Evolutionary conservation across 225 moss, liverwort and hornwort species (phyloP), one percentile per base, ranked within the genome.

Genomic region (Polytrichum formosum): DNA sequence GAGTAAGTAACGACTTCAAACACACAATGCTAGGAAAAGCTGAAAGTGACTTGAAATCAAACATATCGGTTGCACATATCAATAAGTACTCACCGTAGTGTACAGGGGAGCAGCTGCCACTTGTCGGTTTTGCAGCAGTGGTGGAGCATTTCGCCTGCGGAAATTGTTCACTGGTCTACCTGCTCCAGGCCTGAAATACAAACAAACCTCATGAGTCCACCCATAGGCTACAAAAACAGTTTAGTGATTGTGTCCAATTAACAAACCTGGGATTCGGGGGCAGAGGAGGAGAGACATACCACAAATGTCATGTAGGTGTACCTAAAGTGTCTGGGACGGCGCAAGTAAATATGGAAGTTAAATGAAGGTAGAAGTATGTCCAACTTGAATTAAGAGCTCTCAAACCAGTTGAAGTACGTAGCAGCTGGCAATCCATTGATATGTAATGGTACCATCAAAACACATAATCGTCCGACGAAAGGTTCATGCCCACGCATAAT

Each of bases 261-360:
- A 78, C 87, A 77, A 84, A 70, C 79, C 87, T 67, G 70, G 72
- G 77, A 68, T 61, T 13, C 13, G 46, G 46, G 13, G 70, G 62
- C 76, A 67, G 75, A 84, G 82, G 73, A 68, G 61, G 73, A 69
- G 77, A 74, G 73, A 88, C 88, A 84, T 88, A 88, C 84, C 88
- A 88, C 77, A 80, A 55, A 67, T 77, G 75, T 69, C 77, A 77
- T 62, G 21, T 54, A 64, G 75, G 6, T 20, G 64, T 71, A 79
- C 88, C 79, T 71, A 81, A 79, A 82, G 81, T 82, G 79, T 84
- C 84, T 84, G 83, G 61, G 79, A 75, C 59, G 71, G 77, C 77
- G 72, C 79, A 84, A 64, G 70, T 62, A 80, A 28, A 71, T 84
- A 66, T 75, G 84, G 73, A 80, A 67, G 75, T 68, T 70, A 82